Percentiles rank a stretch among this genome's conserved stretches.
These are phyloP conservation scores for Acorus calamus DNA, from an alignment of 106 monocot species.

Conservation along the genomic window DNA sequence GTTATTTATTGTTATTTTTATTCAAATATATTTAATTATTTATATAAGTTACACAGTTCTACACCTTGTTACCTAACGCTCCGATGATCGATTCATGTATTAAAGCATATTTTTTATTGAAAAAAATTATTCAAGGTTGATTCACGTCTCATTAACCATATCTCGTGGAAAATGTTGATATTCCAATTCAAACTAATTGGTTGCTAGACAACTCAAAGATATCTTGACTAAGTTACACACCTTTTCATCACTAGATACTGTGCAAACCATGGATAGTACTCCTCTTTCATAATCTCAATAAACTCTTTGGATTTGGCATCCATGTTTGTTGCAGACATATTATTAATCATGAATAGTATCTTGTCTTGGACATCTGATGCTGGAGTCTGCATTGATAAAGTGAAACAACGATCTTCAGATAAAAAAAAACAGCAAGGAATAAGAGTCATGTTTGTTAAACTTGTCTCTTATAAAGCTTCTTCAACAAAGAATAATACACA, in stretches of 20 bases:
- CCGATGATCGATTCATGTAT: too few species aligned
- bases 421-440: too few species aligned
- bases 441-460: too few species aligned
- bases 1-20: too few species aligned
- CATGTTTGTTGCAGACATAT: conserved; percentile 76
- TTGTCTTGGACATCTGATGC: conserved; percentile 82
- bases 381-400: conserved; percentile 46
- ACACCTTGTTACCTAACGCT: too few species aligned
- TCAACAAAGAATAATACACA: conserved; percentile 2
- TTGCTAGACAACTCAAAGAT: neutral
- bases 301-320: conserved; percentile 92
- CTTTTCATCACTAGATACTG: conserved; percentile 99
- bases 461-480: neutral
- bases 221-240: conserved; percentile 17
- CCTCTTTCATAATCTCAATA: conserved; percentile 63
- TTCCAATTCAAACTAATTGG: neutral
- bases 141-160: too few species aligned
- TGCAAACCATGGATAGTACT: conserved; percentile 95
- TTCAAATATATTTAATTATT: too few species aligned
- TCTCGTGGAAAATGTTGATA: too few species aligned
- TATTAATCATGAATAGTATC: conserved; percentile 92
- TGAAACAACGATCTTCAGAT: neutral
- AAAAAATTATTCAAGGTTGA: too few species aligned
- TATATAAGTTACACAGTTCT: too few species aligned
- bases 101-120: too few species aligned